Evolutionary conservation across 2,329 filamentous ascomycete genomes (phyloP).

Genomic region (Cladophialophora carrionii): DNA sequence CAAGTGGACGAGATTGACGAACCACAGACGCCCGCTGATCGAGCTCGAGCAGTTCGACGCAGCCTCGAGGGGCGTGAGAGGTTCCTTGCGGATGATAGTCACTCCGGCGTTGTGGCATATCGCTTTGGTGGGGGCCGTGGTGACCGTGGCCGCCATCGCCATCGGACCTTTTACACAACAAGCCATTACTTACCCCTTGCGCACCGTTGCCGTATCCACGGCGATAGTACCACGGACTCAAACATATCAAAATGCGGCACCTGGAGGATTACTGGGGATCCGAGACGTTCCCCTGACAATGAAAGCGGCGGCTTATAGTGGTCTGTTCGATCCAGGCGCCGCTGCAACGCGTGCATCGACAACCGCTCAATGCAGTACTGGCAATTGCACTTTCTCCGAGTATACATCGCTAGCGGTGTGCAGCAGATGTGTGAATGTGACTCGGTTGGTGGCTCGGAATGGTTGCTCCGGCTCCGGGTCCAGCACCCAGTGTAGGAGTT

Average conservation of each 20-base stretch:
- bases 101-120: neutral
- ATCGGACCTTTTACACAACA: neutral
- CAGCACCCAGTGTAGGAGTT: neutral
- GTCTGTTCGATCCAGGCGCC: neutral
- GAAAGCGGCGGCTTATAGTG: neutral
- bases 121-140: neutral
- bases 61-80: neutral
- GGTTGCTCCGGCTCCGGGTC: neutral
- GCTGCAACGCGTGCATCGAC: neutral
- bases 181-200: neutral
- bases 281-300: neutral
- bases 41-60: neutral
- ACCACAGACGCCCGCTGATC: neutral
- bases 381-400: neutral
- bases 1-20: neutral
- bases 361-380: neutral
- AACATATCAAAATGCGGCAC: neutral
- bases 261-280: neutral
- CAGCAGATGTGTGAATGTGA: neutral
- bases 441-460: neutral
- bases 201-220: neutral
- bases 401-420: slow-evolving; percentile 1
- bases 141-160: neutral
- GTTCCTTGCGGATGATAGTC: neutral
- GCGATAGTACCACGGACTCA: neutral